Base-by-base conservation (phyloP, 2,329 filamentous ascomycete species). In the Aspergillus sp. region DNA sequence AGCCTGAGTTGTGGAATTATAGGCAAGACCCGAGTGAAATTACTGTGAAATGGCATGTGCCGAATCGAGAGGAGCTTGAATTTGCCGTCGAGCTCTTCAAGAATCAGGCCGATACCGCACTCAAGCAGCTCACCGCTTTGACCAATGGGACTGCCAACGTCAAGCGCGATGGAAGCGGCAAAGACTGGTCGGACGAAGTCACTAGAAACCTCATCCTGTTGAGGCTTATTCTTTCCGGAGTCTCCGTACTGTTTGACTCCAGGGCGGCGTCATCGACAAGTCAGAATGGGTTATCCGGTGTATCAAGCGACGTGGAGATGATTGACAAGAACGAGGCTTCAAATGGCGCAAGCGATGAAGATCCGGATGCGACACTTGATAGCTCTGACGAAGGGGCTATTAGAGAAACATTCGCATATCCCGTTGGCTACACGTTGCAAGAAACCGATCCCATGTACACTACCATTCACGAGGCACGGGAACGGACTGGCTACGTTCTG, bases 111-210 rank as follows among this genome's bases (percentile, higher is more conserved):
- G 76, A 76, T 35, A 78, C 75, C 25, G 88, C 89, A 2, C 73
- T 89, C 39, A 68, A 78, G 36, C 78, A 85, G 40, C 64, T 98
- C 8, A 74, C 76, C 41, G 74, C 80, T 5, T 71, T 98, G n/a
- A 93, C 86, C 52, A 80, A 83, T 40, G 79, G 85, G 28, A 74
- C 81, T 22, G 81, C 86, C 1, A 80, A 78, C 2, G 80, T 96
- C 33, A 93, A 86, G 58, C 76, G 89, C 35, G 89, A 88, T 45
- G 91, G 91, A 24, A 94, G 89, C 56, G 93, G 93, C 47, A 98
- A 96, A 60, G 89, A 95, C 49, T 98, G 91, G 91, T 95, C 89
- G 0, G 91, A 98, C 55, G 93, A 98, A 56, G 81, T 96, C 16
- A 89, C 86, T 2, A 72, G 91, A 34, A 86, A 94, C 44, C 71